Percentiles rank a stretch among this genome's conserved stretches.
These are phyloP conservation scores for Globisporangium carolinianum DNA, from an alignment of 352 stramenopile genomes.

Conservation along the genomic window DNA sequence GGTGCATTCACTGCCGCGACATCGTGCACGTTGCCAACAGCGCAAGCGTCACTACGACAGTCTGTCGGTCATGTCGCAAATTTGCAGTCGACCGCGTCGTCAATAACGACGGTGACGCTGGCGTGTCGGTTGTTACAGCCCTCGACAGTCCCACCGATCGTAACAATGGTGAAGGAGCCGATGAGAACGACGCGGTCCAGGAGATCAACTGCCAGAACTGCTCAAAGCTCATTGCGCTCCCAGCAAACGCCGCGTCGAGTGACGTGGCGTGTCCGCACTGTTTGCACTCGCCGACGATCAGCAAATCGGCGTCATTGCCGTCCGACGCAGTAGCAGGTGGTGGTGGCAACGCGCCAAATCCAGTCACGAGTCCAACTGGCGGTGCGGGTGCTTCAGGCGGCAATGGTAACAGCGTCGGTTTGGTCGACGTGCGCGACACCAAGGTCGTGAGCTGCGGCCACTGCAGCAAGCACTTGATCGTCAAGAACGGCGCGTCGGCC, in stretches of 20 bases:
- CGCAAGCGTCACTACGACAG: constrained; percentile 20
- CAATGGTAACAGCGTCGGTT: too few relatives aligned
- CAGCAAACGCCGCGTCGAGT: constrained; percentile 24
- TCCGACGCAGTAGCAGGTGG: not conserved
- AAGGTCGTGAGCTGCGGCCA: constrained; percentile 84
- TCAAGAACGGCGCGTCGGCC: constrained; percentile 66
- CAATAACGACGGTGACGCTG: too few relatives aligned
- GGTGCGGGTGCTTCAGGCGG: not conserved
- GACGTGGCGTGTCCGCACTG: constrained; percentile 72
- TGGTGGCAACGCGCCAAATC: too few relatives aligned
- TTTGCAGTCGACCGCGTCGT: constrained; percentile 16
- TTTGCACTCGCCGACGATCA: constrained; percentile 42
- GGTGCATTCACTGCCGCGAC: constrained; percentile 55
- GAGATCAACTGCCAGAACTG: constrained; percentile 60
- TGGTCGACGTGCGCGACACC: constrained; percentile 55
- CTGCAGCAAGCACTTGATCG: constrained; percentile 79
- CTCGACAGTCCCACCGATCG: constrained; percentile 4
- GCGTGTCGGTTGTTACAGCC: too few relatives aligned
- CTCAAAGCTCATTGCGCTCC: constrained; percentile 39
- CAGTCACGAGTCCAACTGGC: not conserved
- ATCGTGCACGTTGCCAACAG: constrained; percentile 31
- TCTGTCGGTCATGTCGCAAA: constrained; percentile 45
- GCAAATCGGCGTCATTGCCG: constrained; percentile 19
- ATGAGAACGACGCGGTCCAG: constrained; percentile 5
- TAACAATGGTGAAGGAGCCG: constrained; percentile 14